A percentile compares a stretch with the other conserved stretches of the same genome.
Conservation (phyloP, 352 stramenopile genomes). For the Phytopythium boreale region DNA sequence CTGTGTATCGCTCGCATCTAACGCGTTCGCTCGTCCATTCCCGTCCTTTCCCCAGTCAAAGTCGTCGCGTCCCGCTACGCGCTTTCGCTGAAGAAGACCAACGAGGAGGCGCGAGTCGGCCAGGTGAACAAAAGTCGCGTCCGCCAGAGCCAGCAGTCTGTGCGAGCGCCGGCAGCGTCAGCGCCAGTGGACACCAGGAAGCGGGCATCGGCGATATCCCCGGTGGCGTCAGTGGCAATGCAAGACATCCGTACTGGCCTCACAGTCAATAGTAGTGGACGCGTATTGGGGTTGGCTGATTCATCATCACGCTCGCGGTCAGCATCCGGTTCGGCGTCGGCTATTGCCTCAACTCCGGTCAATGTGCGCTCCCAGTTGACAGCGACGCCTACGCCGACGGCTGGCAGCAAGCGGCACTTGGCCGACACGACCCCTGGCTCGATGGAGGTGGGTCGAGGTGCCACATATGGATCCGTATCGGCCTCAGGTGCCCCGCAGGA, state of each 20-base stretch:
- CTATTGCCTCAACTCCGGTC: background rate
- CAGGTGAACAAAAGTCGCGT: background rate
- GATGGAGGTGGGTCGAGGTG: background rate
- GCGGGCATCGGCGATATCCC: background rate
- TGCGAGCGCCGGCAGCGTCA: background rate
- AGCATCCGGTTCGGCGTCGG: slow-evolving; percentile 4
- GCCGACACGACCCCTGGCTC: background rate
- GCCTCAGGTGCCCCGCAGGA: slow-evolving; percentile 6
- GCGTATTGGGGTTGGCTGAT: background rate
- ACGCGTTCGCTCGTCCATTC: background rate
- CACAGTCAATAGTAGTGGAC: background rate
- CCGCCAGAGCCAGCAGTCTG: background rate
- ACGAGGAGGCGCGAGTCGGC: slow-evolving; percentile 14
- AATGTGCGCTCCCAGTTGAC: background rate
- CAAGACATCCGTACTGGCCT: too few species aligned
- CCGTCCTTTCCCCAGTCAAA: slow-evolving; percentile 25
- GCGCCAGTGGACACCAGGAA: background rate
- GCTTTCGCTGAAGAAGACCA: slow-evolving; percentile 45
- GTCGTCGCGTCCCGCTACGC: slow-evolving; percentile 61
- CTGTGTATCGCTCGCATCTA: background rate
- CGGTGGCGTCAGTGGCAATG: background rate
- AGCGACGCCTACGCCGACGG: background rate
- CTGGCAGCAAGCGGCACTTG: slow-evolving; percentile 4
- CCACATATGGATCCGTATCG: background rate
- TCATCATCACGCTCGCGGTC: background rate